Evolutionary conservation across 2,329 filamentous ascomycete species (phyloP).

Genomic region (Thyridium curvatum): DNA sequence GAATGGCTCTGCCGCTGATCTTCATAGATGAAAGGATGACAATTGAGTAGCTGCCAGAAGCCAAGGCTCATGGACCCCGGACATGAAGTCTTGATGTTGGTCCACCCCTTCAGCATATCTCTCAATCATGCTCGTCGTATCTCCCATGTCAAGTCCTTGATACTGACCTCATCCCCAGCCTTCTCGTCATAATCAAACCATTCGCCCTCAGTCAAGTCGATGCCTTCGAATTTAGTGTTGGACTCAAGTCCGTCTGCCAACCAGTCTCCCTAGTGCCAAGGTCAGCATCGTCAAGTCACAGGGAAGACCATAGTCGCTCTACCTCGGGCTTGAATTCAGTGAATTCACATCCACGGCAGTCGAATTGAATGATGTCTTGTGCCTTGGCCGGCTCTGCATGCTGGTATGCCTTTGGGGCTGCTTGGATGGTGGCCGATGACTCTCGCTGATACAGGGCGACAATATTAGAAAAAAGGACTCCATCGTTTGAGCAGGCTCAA

Average conservation of each 20-base stretch:
- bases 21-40: no score
- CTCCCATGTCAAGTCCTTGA: constrained; percentile 84
- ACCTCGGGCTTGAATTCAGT: constrained; percentile 86
- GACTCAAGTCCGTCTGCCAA: constrained; percentile 77
- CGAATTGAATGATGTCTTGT: constrained; percentile 80
- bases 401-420: constrained; percentile 65
- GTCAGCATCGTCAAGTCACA: not conserved
- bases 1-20: no score
- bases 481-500: constrained; percentile 27
- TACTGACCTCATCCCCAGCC: constrained; percentile 82
- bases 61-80: no score
- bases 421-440: constrained; percentile 78
- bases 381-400: constrained; percentile 65
- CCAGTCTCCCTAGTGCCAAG: constrained; percentile 68
- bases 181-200: constrained; percentile 99
- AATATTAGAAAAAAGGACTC: not conserved
- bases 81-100: no score
- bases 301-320: constrained; percentile 12
- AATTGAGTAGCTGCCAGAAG: no score
- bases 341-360: constrained; percentile 92
- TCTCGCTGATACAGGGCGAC: constrained; percentile 51
- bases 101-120: no score
- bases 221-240: constrained; percentile 69
- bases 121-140: constrained; percentile 60
- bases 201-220: constrained; percentile 83